Evolutionary conservation across 2,329 filamentous ascomycete species (phyloP).

Genomic region (Fusarium albosuccineum): DNA sequence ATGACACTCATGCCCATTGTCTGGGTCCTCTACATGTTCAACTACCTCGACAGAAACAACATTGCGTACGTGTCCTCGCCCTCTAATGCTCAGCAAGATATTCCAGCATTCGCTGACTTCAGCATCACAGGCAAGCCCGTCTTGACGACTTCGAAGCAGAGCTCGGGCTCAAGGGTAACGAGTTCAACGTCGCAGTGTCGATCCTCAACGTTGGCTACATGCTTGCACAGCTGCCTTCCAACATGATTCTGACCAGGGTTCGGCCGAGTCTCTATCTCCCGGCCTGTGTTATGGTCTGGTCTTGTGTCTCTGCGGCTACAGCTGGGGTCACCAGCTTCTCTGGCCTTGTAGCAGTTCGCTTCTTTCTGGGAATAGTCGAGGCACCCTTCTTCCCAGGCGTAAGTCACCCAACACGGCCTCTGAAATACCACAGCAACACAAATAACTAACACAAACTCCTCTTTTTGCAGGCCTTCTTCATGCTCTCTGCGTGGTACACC

Average conservation of each 20-base stretch:
- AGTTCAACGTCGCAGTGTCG: constrained; percentile 44
- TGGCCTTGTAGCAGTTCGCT: constrained; percentile 29
- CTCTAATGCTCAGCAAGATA: too few relatives aligned
- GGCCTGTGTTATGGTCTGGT: constrained; percentile 39
- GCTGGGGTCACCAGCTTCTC: constrained; percentile 26
- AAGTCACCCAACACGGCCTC: too few relatives aligned
- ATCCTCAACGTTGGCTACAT: constrained; percentile 45
- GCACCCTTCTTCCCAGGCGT: constrained; percentile 36
- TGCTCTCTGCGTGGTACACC: constrained; percentile 41
- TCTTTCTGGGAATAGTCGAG: constrained; percentile 42
- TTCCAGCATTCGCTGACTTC: too few relatives aligned
- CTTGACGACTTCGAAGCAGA: constrained; percentile 42
- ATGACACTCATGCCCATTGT: constrained; percentile 43
- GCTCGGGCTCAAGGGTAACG: constrained; percentile 38
- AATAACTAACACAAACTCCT: too few relatives aligned
- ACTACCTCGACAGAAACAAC: constrained; percentile 43
- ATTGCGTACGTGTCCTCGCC: constrained; percentile 34
- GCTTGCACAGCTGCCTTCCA: constrained; percentile 24
- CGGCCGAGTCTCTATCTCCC: constrained; percentile 37
- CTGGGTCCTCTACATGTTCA: constrained; percentile 44
- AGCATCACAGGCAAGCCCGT: constrained; percentile 37
- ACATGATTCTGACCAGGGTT: constrained; percentile 32
- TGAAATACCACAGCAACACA: too few relatives aligned
- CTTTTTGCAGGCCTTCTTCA: background rate
- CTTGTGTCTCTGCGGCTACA: constrained; percentile 38